Percentiles rank a stretch among this genome's conserved stretches.
These are phyloP conservation scores for Pyrenophora graminea DNA, from an alignment of 2,329 filamentous ascomycete genomes.

Conservation along the genomic window DNA sequence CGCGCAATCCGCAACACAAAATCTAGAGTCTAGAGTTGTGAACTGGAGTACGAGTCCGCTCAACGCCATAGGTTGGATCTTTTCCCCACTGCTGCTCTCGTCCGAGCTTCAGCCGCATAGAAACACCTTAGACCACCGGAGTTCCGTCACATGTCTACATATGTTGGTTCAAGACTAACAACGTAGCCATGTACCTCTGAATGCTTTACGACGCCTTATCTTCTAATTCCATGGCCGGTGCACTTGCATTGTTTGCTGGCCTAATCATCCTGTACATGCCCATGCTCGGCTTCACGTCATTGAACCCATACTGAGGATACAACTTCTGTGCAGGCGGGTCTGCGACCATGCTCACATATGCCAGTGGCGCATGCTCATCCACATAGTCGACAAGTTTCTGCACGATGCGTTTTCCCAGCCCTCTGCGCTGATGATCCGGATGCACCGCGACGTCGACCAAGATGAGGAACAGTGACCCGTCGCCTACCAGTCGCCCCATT, in stretches of 20 bases:
- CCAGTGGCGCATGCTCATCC: conserved; percentile 46
- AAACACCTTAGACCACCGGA: too few species aligned
- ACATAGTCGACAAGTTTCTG: conserved; percentile 51
- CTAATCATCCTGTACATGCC: conserved; percentile 38
- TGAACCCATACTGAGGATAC: conserved; percentile 55
- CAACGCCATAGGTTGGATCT: too few species aligned
- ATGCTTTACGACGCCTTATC: neutral
- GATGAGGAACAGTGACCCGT: conserved; percentile 58
- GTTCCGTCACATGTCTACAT: too few species aligned
- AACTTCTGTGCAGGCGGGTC: conserved; percentile 52
- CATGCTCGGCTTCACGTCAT: conserved; percentile 41
- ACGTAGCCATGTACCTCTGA: neutral
- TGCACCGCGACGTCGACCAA: conserved; percentile 58
- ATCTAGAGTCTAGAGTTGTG: too few species aligned
- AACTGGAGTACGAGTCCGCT: too few species aligned
- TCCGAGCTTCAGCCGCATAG: neutral
- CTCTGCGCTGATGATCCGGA: conserved; percentile 54
- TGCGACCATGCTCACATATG: conserved; percentile 54
- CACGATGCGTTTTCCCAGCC: conserved; percentile 54
- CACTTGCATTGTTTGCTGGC: conserved; percentile 1
- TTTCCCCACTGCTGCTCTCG: neutral
- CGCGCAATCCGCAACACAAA: too few species aligned
- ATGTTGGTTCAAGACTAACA: too few species aligned
- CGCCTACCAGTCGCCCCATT: conserved; percentile 58
- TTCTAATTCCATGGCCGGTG: too few species aligned